phyloP scores from a whole-genome alignment of 208 protist species.

The Leishmania tarentolae region DNA sequence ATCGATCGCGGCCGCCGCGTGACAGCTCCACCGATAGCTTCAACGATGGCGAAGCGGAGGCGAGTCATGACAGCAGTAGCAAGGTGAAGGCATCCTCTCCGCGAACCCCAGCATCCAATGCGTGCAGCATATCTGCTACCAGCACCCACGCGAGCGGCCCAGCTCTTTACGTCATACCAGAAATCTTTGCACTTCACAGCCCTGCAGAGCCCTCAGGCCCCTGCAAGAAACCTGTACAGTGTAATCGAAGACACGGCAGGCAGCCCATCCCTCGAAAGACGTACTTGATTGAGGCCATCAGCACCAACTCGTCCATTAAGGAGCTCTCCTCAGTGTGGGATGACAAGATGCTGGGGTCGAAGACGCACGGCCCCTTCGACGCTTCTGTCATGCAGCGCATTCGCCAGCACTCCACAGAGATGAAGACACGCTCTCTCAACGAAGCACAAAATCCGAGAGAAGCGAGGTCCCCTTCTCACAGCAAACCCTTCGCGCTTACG shows the following conservation, averaged over 20 bases:
- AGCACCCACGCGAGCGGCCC: not conserved
- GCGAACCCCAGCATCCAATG: not conserved
- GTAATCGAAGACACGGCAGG: not conserved
- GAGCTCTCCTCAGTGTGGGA: constrained; percentile 17
- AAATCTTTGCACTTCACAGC: not conserved
- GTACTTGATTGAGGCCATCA: constrained; percentile 22
- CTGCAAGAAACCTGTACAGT: not conserved
- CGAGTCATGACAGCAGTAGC: not conserved
- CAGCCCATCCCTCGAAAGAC: constrained; percentile 5
- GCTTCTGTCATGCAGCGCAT: not conserved
- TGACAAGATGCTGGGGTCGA: constrained; percentile 13
- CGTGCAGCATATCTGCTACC: not conserved
- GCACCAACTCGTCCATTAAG: constrained; percentile 5
- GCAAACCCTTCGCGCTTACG: not conserved
- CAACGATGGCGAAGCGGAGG: not conserved
- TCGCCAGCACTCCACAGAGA: not conserved
- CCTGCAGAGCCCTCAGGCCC: not conserved
- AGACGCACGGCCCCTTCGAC: constrained; percentile 17
- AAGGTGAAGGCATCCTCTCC: not conserved
- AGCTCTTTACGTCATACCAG: not conserved
- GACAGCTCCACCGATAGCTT: not conserved
- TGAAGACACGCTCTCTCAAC: not conserved
- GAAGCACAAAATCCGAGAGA: not conserved
- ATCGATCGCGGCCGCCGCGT: not conserved
- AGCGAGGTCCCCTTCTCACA: not conserved